phyloP scores from a whole-genome alignment of 2,329 filamentous ascomycete species.

The Diaporthe sp. region DNA sequence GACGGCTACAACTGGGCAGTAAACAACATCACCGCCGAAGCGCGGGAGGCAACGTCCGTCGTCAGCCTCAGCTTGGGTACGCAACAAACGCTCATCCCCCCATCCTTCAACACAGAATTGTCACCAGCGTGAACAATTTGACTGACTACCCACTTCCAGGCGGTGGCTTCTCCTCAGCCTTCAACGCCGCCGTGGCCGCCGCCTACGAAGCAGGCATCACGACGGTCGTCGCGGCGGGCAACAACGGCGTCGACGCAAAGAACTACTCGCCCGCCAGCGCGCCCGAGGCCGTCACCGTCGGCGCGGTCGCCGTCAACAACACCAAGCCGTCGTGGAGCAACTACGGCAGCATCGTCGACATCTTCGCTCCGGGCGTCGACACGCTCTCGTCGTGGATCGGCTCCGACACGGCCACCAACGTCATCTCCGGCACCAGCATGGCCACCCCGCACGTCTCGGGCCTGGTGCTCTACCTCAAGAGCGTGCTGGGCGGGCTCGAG shows the following conservation, averaged over 20 bases:
- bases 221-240: slow-evolving; percentile 60
- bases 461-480: slow-evolving; percentile 69
- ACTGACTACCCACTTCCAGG: background rate
- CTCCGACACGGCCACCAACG: slow-evolving; percentile 54
- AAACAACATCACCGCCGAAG: slow-evolving; percentile 42
- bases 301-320: slow-evolving; percentile 52
- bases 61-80: slow-evolving; percentile 40
- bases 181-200: slow-evolving; percentile 56
- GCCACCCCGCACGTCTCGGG: slow-evolving; percentile 73
- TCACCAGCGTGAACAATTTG: background rate
- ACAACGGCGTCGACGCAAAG: slow-evolving; percentile 50
- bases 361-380: slow-evolving; percentile 60
- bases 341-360: slow-evolving; percentile 59
- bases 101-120: background rate
- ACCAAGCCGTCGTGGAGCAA: slow-evolving; percentile 58
- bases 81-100: background rate
- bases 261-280: slow-evolving; percentile 55
- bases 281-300: slow-evolving; percentile 58
- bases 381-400: slow-evolving; percentile 61
- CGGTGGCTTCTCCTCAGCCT: slow-evolving; percentile 43
- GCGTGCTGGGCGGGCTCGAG: slow-evolving; percentile 37
- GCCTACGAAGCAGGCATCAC: slow-evolving; percentile 54
- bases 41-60: slow-evolving; percentile 11
- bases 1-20: slow-evolving; percentile 46
- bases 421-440: slow-evolving; percentile 73